Percentiles rank a stretch among this genome's conserved stretches.
These are phyloP conservation scores for Delitschia confertaspora DNA, from an alignment of 495 filamentous ascomycete genomes.

Conservation along the genomic window DNA sequence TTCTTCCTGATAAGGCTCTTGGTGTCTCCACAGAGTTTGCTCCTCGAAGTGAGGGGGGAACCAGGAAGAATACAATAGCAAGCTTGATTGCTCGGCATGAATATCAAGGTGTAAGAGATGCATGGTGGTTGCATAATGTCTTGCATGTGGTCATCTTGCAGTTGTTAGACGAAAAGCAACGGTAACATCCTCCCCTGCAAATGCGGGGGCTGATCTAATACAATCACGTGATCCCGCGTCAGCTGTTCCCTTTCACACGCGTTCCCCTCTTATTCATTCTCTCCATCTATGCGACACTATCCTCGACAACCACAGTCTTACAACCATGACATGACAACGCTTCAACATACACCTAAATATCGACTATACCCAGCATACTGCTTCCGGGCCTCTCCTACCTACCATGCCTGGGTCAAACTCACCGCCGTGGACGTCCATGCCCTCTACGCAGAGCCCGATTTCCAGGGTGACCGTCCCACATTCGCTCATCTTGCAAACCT, in stretches of 20 bases:
- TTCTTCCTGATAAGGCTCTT: too few species aligned
- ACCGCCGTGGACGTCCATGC: conserved; percentile 57
- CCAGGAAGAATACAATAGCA: background rate
- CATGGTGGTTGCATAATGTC: conserved; percentile 8
- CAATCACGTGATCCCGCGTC: conserved; percentile 11
- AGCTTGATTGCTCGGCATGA: background rate
- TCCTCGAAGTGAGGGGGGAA: too few species aligned
- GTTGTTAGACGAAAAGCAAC: too few species aligned
- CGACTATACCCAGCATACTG: conserved; percentile 75
- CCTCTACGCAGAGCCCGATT: conserved; percentile 50
- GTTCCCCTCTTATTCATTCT: background rate
- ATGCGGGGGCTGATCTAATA: too few species aligned
- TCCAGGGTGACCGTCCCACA: conserved; percentile 47
- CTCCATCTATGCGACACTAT: too few species aligned
- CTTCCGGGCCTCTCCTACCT: conserved; percentile 74
- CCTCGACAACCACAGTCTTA: conserved; percentile 1
- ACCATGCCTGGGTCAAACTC: conserved; percentile 74
- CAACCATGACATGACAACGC: conserved; percentile 44
- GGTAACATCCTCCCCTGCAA: too few species aligned
- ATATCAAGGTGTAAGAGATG: background rate
- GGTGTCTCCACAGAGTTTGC: too few species aligned
- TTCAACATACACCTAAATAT: conserved; percentile 28
- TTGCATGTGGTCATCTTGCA: conserved; percentile 16
- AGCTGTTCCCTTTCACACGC: background rate
- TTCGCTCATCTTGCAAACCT: background rate